These are phyloP conservation scores for Dipodascus geniculatus DNA, from an alignment of 805 yeast species.

Conservation along the genomic window DNA sequence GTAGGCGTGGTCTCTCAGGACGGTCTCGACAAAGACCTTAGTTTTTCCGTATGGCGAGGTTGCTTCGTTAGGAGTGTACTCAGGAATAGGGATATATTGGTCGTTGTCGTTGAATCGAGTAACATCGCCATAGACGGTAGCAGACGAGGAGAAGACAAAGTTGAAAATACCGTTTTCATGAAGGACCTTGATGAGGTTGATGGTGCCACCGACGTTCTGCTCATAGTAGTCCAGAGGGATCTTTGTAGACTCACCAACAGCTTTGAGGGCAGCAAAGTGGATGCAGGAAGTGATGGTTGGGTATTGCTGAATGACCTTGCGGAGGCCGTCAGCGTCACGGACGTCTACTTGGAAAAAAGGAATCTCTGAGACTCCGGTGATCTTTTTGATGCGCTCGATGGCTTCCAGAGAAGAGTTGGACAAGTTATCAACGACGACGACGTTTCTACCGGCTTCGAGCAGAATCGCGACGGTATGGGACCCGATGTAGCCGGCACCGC, in stretches of 20 bases:
- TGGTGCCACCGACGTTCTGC: constrained; percentile 56
- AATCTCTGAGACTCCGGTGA: constrained; percentile 32
- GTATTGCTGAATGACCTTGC: constrained; percentile 36
- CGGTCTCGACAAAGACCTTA: constrained; percentile 52
- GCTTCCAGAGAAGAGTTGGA: constrained; percentile 58
- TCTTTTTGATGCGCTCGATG: constrained; percentile 45
- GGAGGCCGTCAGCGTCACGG: constrained; percentile 37
- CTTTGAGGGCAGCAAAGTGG: constrained; percentile 76
- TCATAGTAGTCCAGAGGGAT: constrained; percentile 59
- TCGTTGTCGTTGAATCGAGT: constrained; percentile 39
- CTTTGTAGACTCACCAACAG: constrained; percentile 66
- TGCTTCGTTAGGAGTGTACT: constrained; percentile 62
- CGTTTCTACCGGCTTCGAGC: constrained; percentile 48
- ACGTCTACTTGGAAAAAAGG: constrained; percentile 51
- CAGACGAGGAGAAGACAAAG: constrained; percentile 66
- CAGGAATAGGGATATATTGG: constrained; percentile 70
- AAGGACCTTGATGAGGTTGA: constrained; percentile 46
- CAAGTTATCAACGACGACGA: constrained; percentile 63
- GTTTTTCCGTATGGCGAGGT: constrained; percentile 72
- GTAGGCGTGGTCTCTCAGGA: constrained; percentile 41
- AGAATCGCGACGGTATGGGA: constrained; percentile 66
- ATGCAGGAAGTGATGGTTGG: constrained; percentile 44
- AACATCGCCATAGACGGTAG: constrained; percentile 78
- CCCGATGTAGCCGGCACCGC: constrained; percentile 83
- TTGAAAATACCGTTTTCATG: constrained; percentile 33